Percentiles rank a stretch among this genome's conserved stretches.
Evolutionary conservation across 2,329 filamentous ascomycete species (phyloP).

Genomic region (Fusarium burgessii): DNA sequence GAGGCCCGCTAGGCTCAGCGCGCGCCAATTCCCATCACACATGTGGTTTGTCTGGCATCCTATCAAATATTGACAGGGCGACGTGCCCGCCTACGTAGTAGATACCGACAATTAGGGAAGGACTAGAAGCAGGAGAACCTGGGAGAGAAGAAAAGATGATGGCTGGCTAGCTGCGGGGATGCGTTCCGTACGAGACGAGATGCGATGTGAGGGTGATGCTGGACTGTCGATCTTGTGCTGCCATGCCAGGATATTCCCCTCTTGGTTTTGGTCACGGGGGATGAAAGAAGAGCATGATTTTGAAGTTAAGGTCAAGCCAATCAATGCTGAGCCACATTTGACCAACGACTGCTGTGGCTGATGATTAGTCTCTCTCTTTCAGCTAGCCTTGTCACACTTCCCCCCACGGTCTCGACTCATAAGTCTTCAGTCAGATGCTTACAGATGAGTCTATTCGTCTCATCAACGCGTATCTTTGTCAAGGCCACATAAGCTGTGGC

Average conservation of each 20-base stretch:
- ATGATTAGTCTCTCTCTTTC: conserved; percentile 21
- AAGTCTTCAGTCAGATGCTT: not conserved
- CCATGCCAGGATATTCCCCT: conserved; percentile 30
- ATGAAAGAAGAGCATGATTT: conserved; percentile 5
- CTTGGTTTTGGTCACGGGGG: conserved; percentile 1
- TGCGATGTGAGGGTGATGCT: conserved; percentile 7
- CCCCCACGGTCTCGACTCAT: conserved; percentile 8
- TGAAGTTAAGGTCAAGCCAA: conserved; percentile 10
- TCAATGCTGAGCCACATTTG: conserved; percentile 23
- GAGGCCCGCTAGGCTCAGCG: conserved; percentile 25
- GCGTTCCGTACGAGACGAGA: conserved; percentile 11
- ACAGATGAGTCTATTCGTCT: conserved; percentile 10
- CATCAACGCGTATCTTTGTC: conserved; percentile 1
- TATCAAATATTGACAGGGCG: conserved; percentile 45
- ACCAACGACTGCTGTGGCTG: conserved; percentile 22
- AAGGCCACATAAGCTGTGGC: conserved; percentile 34
- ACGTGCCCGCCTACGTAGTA: conserved; percentile 3
- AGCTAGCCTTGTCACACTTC: conserved; percentile 33
- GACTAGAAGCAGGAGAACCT: conserved; percentile 14
- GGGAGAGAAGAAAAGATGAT: conserved; percentile 26
- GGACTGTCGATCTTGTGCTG: conserved; percentile 25
- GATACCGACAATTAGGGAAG: conserved; percentile 11
- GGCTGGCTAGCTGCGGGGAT: conserved; percentile 20
- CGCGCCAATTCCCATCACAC: conserved; percentile 39
- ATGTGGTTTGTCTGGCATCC: conserved; percentile 44